Evolutionary conservation across 768 basidiomycete species (phyloP), one percentile per base, ranked within the genome.

Genomic region (Rhizopogon vesiculosus): DNA sequence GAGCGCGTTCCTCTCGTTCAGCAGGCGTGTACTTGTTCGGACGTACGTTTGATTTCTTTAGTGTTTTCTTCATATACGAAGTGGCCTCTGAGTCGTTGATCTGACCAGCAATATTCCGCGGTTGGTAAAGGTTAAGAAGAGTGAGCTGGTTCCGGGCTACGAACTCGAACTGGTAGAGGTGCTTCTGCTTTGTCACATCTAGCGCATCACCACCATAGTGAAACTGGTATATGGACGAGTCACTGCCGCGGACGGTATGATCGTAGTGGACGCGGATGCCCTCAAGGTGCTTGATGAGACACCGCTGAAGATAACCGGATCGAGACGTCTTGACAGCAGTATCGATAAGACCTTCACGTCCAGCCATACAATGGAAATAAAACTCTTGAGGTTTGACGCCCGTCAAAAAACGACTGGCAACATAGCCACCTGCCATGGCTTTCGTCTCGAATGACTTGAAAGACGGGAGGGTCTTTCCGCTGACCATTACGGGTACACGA

Each of bases 281-380:
- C 70, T 99, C 97, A 53, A 99, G 78, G 70, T 99, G 97, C 72
- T 99, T 99, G 78, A 99, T 95, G 61, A 99, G 78, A 74, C 97
- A 98, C 45, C 97, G 85, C 69, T 99, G 97, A 18, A 99, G 82
- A 71, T 99, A 99, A 18, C 97, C 97, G 4, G 97, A 98, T 53
- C 97, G 93, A 59, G 90, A 92, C 4, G 97, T 99, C 76, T 99
- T 99, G 69, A 99, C 96, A 39, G 97, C 97, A 5, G 97, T 99
- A 66, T 99, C 97, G 65, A 99, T 99, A 40, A 99, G 81, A 66
- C 97, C 97, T 76, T 99, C 97, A 62, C 97, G 85, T 51, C 97
- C 97, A 56, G 97, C 97, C 97, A 99, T 99, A 68, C 97, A 98
- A 74, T 99, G 97, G 80, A 99, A 99, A 76, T 97, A 99, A 74